Base-by-base conservation (phyloP, 305 asterid species). In the Rubia tinctorum region DNA sequence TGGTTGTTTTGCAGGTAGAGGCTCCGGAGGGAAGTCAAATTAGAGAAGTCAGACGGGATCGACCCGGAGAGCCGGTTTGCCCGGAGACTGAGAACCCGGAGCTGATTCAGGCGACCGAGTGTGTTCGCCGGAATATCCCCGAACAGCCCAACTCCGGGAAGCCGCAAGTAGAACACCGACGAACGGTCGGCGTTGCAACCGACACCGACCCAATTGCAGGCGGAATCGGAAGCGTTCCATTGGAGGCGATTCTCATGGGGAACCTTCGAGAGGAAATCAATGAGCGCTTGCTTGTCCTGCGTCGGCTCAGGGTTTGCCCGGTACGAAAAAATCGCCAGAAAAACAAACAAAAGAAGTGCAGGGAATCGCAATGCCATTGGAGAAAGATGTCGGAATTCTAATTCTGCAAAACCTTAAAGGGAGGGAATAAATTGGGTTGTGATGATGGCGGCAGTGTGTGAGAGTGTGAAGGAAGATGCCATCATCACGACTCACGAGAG, bases 191-290 rank as follows among this genome's bases (percentile, higher is more conserved):
- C 44, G 77, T 90, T 89, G 79, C 99, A 95, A 63, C 12, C 83
- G n/a, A 95, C 93, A 9, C 99, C 99, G 10, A 87, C 83, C 98
- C 98, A 95, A 37, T 70, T 23, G 74, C 99, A 95, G 10, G 90
- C 91, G 0, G 99, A 87, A 53, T 45, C 82, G 6, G 95, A 82
- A 22, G 79, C 64, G 64, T 87, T 83, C 99, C 99, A 95, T 6
- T 53, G 88, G 66, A 92, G 82, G 59, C 99, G 96, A 18, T 51
- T 80, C 66, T 75, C 90, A 73, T 95, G 99, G 27, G 87, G 94
- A 64, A 87, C 78, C 18, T 75, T 79, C 3, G 94, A 82, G 23
- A 86, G 80, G 71, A 95, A 95, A 17, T 82, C 82, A 18, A 95
- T 92, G 34, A 95, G 90, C 4, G 94, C 95, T 78, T 92, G 97